phyloP scores from a whole-genome alignment of 495 filamentous ascomycete species.

The Neurospora sp. region DNA sequence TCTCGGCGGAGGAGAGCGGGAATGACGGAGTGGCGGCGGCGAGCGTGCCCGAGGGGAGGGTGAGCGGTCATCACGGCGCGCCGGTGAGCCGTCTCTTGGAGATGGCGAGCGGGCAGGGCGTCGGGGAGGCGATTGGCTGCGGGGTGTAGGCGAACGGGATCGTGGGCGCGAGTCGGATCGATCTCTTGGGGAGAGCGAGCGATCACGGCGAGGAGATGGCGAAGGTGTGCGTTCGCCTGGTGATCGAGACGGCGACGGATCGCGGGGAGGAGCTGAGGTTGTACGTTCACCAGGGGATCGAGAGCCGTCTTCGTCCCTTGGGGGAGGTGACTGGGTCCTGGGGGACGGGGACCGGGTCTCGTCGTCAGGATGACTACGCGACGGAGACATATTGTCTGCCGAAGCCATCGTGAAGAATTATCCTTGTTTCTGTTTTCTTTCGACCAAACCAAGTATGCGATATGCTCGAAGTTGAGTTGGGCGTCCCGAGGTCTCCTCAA shows the following conservation, averaged over 20 bases:
- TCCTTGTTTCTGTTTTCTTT: not conserved
- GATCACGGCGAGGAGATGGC: slow-evolving; percentile 2
- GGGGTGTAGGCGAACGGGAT: not conserved
- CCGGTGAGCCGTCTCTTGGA: not conserved
- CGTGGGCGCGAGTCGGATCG: not conserved
- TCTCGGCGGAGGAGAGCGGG: slow-evolving; percentile 16
- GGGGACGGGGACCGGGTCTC: slow-evolving; percentile 2
- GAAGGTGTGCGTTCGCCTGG: not conserved
- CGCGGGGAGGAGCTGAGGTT: not conserved
- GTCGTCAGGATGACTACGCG: slow-evolving; percentile 9
- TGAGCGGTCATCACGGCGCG: not conserved
- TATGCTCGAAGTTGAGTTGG: not conserved
- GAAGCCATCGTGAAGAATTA: slow-evolving; percentile 14
- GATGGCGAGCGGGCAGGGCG: slow-evolving; percentile 3
- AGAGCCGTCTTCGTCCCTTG: not conserved
- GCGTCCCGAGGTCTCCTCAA: not conserved
- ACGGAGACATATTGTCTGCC: slow-evolving; percentile 13
- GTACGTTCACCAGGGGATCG: not conserved
- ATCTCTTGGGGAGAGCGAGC: slow-evolving; percentile 1
- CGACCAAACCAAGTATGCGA: not conserved
- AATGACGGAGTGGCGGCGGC: slow-evolving; percentile 7
- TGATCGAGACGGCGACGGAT: not conserved
- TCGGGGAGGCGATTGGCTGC: slow-evolving; percentile 5
- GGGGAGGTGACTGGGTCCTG: not conserved
- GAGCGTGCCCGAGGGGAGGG: slow-evolving; percentile 1